Evolutionary conservation across 331 rosid genomes (phyloP).

Genomic region (Quercus lobata): DNA sequence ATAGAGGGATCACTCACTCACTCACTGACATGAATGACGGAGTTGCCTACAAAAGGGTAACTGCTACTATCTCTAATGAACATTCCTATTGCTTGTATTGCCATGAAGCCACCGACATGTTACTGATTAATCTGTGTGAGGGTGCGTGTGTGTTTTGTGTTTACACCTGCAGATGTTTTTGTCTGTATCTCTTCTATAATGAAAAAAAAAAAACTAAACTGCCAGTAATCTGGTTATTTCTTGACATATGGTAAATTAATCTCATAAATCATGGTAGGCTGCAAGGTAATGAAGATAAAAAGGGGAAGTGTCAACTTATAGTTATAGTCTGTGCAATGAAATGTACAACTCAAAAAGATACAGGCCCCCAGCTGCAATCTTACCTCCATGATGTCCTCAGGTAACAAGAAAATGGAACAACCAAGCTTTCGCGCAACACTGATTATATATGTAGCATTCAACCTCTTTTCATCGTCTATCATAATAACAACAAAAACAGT

Average conservation of each 20-base stretch:
- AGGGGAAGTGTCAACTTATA: neutral
- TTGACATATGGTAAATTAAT: neutral
- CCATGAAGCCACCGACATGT: neutral
- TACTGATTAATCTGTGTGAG: neutral
- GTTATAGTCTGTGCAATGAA: neutral
- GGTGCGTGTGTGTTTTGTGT: neutral
- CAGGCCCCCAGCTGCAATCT: neutral
- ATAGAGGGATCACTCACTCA: neutral
- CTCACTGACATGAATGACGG: neutral
- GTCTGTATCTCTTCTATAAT: neutral
- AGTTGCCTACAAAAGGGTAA: neutral
- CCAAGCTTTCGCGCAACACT: slow-evolving; percentile 92
- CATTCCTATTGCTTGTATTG: neutral
- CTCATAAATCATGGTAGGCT: neutral
- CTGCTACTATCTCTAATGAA: neutral
- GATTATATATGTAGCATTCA: slow-evolving; percentile 84
- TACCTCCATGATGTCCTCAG: slow-evolving; percentile 93
- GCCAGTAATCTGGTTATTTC: neutral
- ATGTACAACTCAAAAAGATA: neutral
- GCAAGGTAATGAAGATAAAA: neutral
- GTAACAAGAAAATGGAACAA: slow-evolving; percentile 80
- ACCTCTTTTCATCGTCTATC: slow-evolving; percentile 71
- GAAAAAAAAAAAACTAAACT: neutral
- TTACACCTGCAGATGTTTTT: too few species aligned
- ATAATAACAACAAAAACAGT: slow-evolving; percentile 13